Conservation (phyloP, 306 rosid genomes). For the Cucumis sativus region Cucumber_9930_V3 NC_026659.2:27469501-27470000, state of each 20-base stretch:
- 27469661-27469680: conserved; percentile 49
- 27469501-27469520: conserved; percentile 99
- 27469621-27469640: conserved; percentile 11
- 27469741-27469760: conserved; percentile 81
- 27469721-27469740: conserved; percentile 78
- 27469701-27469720: conserved; percentile 57
- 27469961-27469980: conserved; percentile 32
- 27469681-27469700: conserved; percentile 57
- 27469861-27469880: conserved; percentile 82
- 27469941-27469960: conserved; percentile 31
- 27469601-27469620: conserved; percentile 6
- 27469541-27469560: conserved; percentile 76
- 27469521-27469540: conserved; percentile 86
- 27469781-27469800: conserved; percentile 70
- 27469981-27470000: conserved; percentile 87
- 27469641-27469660: conserved; percentile 28
- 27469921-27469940: conserved; percentile 42
- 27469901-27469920: conserved; percentile 45
- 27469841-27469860: conserved; percentile 92
- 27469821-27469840: conserved; percentile 75
- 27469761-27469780: conserved; percentile 97
- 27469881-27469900: conserved; percentile 59
- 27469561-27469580: conserved; percentile 61
- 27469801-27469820: conserved; percentile 75
- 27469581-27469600: background rate